Evolutionary conservation across 331 rosid genomes (phyloP), one percentile per base, ranked within the genome.

Genomic region (Erythrophleum ivorense): DNA sequence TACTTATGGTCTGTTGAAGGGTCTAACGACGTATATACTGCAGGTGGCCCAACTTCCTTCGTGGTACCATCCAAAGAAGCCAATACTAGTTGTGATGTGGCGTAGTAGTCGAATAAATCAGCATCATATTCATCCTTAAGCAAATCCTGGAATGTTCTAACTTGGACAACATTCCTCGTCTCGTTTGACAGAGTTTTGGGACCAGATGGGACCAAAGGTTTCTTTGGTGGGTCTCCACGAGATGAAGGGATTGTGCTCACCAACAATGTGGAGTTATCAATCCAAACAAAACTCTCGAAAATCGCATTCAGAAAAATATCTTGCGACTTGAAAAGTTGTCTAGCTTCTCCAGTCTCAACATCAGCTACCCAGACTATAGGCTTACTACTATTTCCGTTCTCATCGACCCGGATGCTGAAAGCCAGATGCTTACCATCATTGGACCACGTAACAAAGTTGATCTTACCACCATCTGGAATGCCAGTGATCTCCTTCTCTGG

Each of bases 91-190:
- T 92, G 98, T 34, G 91, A 70, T 45, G 91, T 91, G 8, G 95
- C 91, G 77, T 90, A 94, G 88, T 90, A 94, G 81, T 94, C 98
- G 40, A 94, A 92, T 85, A 94, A 88, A 90, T 92, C 94, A 83
- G 90, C 97, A 84, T 94, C 98, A 54, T 92, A 91, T 80, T 86
- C 94, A 84, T 94, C 98, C 88, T 89, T 94, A 45, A 94, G 90
- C 90, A 94, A 91, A 89, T 94, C 97, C 88, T 94, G 98, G 85
- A 86, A 92, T 19, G 98, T 94, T 80, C 97, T 92, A 18, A 91
- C 94, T 90, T 94, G 98, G 78, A 92, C 82, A 82, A 91, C 59
- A 74, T 33, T 90, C 86, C 82, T 84, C 73, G 77, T 84, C 91
- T 94, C 98, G 14, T 94, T 94, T 62, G 97, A 86, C 81, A 92